Conservation (phyloP, 2,329 filamentous ascomycete species). For the Cladosporium velox region DNA sequence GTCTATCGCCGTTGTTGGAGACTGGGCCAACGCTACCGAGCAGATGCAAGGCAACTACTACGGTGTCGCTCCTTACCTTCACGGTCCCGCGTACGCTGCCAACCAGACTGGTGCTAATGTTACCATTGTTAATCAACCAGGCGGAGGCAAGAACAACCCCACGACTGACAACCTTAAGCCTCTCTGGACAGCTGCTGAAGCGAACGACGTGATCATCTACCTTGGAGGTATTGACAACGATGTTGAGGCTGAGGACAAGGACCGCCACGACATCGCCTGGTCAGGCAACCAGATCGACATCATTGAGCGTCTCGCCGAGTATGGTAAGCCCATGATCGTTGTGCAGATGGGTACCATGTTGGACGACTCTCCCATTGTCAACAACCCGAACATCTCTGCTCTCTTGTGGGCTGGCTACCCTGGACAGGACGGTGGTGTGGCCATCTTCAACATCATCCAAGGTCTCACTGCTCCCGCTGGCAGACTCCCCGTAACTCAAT, state of each 20-base stretch:
- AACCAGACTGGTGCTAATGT: conserved; percentile 48
- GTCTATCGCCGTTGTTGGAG: conserved; percentile 58
- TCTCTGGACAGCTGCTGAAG: conserved; percentile 41
- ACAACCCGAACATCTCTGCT: conserved; percentile 51
- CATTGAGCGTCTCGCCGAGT: conserved; percentile 49
- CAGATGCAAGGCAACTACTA: conserved; percentile 63
- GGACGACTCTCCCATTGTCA: conserved; percentile 54
- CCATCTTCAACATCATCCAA: conserved; percentile 56
- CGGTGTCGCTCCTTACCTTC: conserved; percentile 58
- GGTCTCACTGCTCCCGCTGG: conserved; percentile 56
- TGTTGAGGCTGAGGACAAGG: conserved; percentile 55
- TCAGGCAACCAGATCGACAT: conserved; percentile 54
- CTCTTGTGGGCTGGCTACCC: conserved; percentile 62
- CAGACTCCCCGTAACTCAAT: conserved; percentile 58
- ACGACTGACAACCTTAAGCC: conserved; percentile 37
- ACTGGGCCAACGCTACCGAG: conserved; percentile 59
- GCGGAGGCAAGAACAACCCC: conserved; percentile 35
- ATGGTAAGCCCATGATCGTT: conserved; percentile 55
- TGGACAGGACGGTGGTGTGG: conserved; percentile 60
- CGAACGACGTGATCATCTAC: conserved; percentile 56
- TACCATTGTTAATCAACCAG: conserved; percentile 46
- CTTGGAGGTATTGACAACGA: conserved; percentile 57
- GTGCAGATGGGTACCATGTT: conserved; percentile 56
- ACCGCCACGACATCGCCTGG: conserved; percentile 56
- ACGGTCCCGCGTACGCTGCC: conserved; percentile 56